phyloP scores from a whole-genome alignment of 371 early-diverging fungal genomes.

The Apophysomyces sp. region DNA sequence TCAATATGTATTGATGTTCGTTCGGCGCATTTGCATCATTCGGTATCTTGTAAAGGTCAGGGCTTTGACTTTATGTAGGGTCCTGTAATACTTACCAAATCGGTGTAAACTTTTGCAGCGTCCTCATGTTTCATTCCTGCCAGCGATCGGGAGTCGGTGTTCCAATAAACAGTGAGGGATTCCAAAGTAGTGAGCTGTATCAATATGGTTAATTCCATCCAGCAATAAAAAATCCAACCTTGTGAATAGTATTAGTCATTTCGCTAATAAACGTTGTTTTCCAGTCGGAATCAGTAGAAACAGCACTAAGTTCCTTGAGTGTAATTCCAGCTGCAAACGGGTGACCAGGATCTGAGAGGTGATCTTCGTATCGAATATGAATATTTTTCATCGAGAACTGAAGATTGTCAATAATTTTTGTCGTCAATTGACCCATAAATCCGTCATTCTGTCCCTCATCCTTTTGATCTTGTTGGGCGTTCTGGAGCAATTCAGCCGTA shows the following conservation, averaged over 20 bases:
- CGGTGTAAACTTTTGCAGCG: constrained; percentile 52
- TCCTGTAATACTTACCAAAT: constrained; percentile 36
- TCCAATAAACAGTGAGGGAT: constrained; percentile 88
- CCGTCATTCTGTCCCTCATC: constrained; percentile 60
- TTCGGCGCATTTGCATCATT: constrained; percentile 50
- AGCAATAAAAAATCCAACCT: constrained; percentile 42
- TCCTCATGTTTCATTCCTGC: constrained; percentile 49
- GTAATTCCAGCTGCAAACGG: constrained; percentile 81
- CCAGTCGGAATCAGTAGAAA: constrained; percentile 82
- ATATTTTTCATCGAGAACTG: constrained; percentile 87
- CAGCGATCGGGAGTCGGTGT: constrained; percentile 75
- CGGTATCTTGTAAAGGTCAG: constrained; percentile 46
- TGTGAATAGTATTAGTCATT: constrained; percentile 65
- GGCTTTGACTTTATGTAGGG: not conserved
- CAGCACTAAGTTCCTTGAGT: constrained; percentile 74
- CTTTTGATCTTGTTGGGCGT: constrained; percentile 50
- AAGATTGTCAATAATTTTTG: constrained; percentile 85
- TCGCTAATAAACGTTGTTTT: constrained; percentile 67
- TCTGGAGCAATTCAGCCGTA: constrained; percentile 70
- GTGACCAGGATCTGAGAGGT: constrained; percentile 58
- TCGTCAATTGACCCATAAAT: constrained; percentile 67
- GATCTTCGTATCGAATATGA: constrained; percentile 85
- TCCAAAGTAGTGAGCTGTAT: constrained; percentile 71
- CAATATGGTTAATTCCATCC: not conserved
- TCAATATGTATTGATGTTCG: constrained; percentile 83